These are phyloP conservation scores for Phytophthora lateralis DNA, from an alignment of 352 stramenopile species.

Conservation along the genomic window DNA sequence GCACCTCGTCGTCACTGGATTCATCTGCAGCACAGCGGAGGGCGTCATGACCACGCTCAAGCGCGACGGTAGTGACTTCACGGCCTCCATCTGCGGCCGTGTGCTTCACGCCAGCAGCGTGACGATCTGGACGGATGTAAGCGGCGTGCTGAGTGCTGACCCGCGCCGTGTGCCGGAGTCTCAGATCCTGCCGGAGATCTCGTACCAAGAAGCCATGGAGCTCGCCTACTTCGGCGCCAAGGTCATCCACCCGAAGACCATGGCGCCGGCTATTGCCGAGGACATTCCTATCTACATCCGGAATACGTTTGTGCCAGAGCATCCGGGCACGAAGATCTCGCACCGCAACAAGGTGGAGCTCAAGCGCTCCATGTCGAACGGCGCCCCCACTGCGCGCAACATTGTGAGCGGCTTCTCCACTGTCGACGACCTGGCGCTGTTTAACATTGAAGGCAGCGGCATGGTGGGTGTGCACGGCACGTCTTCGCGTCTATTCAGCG, in stretches of 20 bases:
- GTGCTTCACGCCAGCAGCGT: constrained; percentile 91
- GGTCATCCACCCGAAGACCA: constrained; percentile 97
- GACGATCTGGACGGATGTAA: constrained; percentile 98
- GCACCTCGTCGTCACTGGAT: constrained; percentile 96
- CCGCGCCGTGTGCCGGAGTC: constrained; percentile 94
- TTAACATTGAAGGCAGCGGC: constrained; percentile 96
- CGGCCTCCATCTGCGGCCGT: constrained; percentile 95
- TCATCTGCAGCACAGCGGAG: constrained; percentile 95
- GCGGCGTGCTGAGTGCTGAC: constrained; percentile 95
- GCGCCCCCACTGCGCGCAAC: constrained; percentile 58
- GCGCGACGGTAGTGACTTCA: constrained; percentile 97
- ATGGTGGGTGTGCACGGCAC: constrained; percentile 96
- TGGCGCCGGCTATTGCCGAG: constrained; percentile 89
- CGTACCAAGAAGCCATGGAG: constrained; percentile 98
- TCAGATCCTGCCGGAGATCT: constrained; percentile 90
- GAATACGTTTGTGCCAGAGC: constrained; percentile 95
- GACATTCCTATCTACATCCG: constrained; percentile 97
- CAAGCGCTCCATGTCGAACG: constrained; percentile 66
- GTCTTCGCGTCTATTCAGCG: constrained; percentile 92
- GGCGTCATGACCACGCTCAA: constrained; percentile 97
- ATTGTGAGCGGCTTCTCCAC: constrained; percentile 92
- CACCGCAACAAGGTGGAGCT: constrained; percentile 65
- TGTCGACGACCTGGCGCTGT: constrained; percentile 94
- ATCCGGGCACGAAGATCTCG: constrained; percentile 83
- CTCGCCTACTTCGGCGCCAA: constrained; percentile 98